Evolutionary conservation across 2,329 filamentous ascomycete genomes (phyloP).

Genomic region (Aureobasidium uvarum): DNA sequence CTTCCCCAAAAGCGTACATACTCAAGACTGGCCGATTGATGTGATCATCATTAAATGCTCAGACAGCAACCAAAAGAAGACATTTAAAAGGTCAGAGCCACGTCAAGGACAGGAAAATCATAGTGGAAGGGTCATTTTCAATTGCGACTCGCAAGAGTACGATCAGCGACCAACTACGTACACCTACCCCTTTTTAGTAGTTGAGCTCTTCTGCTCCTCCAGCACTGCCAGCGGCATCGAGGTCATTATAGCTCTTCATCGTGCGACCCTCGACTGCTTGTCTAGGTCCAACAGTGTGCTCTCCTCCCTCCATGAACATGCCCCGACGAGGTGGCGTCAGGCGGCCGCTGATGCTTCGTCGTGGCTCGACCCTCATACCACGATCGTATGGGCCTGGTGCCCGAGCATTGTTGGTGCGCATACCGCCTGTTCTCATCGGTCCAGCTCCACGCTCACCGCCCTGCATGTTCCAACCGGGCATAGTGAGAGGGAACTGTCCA

Average conservation of each 20-base stretch:
- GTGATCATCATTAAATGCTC: too few species aligned
- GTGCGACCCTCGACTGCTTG: constrained; percentile 92
- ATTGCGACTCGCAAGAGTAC: background rate
- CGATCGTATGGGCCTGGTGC: constrained; percentile 36
- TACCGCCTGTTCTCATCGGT: constrained; percentile 40
- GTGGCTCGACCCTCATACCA: constrained; percentile 60
- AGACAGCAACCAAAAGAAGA: too few species aligned
- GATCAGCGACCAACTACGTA: background rate
- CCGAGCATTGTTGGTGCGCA: constrained; percentile 36
- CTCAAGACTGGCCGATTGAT: too few species aligned
- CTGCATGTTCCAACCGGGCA: constrained; percentile 33
- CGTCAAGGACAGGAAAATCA: background rate
- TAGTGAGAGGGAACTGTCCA: constrained; percentile 24
- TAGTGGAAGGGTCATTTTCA: background rate
- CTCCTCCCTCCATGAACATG: constrained; percentile 71
- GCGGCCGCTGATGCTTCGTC: constrained; percentile 49
- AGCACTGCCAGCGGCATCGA: constrained; percentile 67
- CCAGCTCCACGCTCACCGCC: constrained; percentile 41
- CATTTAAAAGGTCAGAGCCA: background rate
- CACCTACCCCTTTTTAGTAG: constrained; percentile 57
- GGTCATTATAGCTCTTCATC: constrained; percentile 94
- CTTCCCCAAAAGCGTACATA: too few species aligned
- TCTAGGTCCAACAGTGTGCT: constrained; percentile 72
- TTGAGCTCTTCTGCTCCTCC: constrained; percentile 79
- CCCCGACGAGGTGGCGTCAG: constrained; percentile 51